Evolutionary conservation across 2,329 filamentous ascomycete genomes (phyloP).

Genomic region (Chaetomium olivaceum): DNA sequence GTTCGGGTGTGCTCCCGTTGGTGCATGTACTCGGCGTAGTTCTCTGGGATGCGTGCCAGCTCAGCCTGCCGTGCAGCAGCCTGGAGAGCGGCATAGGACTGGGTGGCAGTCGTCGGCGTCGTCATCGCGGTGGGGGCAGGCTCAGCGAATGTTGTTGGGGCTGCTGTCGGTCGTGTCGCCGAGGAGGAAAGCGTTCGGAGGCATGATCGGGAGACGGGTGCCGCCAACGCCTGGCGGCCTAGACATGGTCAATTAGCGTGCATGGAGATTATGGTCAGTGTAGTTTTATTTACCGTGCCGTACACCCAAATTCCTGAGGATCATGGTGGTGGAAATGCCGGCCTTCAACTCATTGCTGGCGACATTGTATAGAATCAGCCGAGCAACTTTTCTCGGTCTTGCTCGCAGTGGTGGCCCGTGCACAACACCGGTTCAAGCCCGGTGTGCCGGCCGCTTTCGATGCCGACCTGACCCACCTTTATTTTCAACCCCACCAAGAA

Average conservation of each 20-base stretch:
- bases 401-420: constrained; percentile 31
- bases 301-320: constrained; percentile 54
- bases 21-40: constrained; percentile 41
- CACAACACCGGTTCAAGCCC: neutral
- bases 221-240: constrained; percentile 57
- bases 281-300: constrained; percentile 52
- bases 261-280: neutral
- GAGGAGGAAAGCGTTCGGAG: constrained; percentile 44
- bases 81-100: constrained; percentile 20
- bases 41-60: constrained; percentile 36
- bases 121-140: neutral
- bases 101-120: neutral
- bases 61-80: constrained; percentile 33
- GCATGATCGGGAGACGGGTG: constrained; percentile 44
- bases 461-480: neutral
- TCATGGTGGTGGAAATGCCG: constrained; percentile 50
- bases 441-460: neutral
- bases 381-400: constrained; percentile 32
- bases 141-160: constrained; percentile 31
- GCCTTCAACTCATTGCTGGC: constrained; percentile 23
- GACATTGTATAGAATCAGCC: constrained; percentile 6
- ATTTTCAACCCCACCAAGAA: neutral
- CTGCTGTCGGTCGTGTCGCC: constrained; percentile 34
- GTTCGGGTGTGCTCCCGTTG: constrained; percentile 49
- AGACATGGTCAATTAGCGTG: constrained; percentile 17